phyloP scores from a whole-genome alignment of 805 yeast genomes.

The Tetrapisispora phaffii region DNA sequence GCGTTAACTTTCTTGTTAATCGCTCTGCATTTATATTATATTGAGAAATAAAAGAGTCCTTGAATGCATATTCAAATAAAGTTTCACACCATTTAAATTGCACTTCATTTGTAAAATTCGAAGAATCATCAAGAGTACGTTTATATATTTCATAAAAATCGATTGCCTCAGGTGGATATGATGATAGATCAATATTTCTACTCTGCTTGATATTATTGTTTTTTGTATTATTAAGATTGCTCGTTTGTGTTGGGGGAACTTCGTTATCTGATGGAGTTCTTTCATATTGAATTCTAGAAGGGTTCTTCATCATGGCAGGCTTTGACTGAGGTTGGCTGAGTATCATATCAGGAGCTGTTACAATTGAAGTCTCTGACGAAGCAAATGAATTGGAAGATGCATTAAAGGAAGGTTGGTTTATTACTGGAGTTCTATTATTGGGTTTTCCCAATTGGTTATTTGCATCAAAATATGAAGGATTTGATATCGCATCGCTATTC shows the following conservation, averaged over 20 bases:
- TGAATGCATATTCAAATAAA: slow-evolving; percentile 39
- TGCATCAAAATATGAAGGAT: not conserved
- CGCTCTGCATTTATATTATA: slow-evolving; percentile 41
- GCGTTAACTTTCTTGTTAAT: slow-evolving; percentile 30
- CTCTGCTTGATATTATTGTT: not conserved
- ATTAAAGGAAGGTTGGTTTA: not conserved
- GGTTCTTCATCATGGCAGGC: not conserved
- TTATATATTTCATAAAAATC: slow-evolving; percentile 19
- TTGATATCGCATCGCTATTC: not conserved
- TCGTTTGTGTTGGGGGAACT: not conserved
- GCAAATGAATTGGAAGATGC: not conserved
- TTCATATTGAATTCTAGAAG: not conserved
- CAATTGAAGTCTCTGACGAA: not conserved
- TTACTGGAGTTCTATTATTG: not conserved
- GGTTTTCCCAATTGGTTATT: not conserved
- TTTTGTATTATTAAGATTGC: not conserved
- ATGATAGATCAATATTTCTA: not conserved
- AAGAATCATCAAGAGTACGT: slow-evolving; percentile 19
- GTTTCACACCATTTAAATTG: slow-evolving; percentile 58
- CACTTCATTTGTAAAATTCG: slow-evolving; percentile 37
- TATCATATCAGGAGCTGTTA: not conserved
- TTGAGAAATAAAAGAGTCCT: slow-evolving; percentile 33
- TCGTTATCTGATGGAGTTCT: not conserved
- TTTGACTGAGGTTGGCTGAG: not conserved
- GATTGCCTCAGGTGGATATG: slow-evolving; percentile 13